Evolutionary conservation across 495 filamentous ascomycete species (phyloP), one percentile per base, ranked within the genome.

Genomic region (Podospora didyma): DNA sequence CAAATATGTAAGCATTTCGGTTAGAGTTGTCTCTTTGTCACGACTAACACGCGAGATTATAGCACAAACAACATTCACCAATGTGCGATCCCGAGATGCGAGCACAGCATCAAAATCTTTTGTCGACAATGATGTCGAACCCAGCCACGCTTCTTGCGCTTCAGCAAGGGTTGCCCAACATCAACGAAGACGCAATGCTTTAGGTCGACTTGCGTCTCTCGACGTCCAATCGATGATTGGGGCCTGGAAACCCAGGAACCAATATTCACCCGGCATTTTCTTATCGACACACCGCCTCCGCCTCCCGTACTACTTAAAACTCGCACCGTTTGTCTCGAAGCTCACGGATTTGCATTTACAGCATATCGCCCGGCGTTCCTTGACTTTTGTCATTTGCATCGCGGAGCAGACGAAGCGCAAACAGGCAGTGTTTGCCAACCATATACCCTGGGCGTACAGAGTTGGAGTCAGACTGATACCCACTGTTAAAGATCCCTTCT

Each of bases 1-100:
- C 14, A 96, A 96, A 83, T 96, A 96, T 64, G 80, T 83, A 76
- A 66, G 80, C 69, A 42, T 28, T 31, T n/a, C 23, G 24, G 16
- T 11, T 24, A 6, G 17, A 49, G 5, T 10, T 19, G 20, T n/a
- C 23, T 17, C 9, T 22, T 0, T 14, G 26, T 3, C 14, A 41
- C 44, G 4, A 22, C 52, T 65, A 20, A 65, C 60, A 41, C 19
- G 21, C 7, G 26, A 19, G 11, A 46, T 20, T 48, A 54, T 22
- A 83, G 80, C 89, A 93, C 77, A 91, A 91, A 68, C 85, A 86
- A 55, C 89, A 93, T 64, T 90, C 88, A 12, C 87, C 86, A n/a
- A 82, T 83, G 56, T 93, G 89, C 61, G 75, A 85, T 61, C 70
- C 70, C 20, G 69, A 72, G 28, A 56, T 70, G 45, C 45, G 68